Conservation (phyloP, 2,329 filamentous ascomycete genomes). For the Dothistroma septosporum region DNA sequence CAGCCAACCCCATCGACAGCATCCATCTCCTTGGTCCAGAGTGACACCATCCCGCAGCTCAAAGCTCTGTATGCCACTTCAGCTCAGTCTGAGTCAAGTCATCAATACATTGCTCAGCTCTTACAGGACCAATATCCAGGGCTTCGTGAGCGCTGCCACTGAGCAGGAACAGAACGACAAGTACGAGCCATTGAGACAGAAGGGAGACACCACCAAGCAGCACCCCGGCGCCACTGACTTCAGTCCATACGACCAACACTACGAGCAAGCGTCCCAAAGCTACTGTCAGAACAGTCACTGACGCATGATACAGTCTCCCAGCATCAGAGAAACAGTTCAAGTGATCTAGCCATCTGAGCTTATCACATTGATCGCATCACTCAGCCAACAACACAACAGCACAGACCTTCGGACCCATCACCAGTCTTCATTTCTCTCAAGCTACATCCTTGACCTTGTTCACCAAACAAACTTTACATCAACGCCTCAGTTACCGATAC, state of each 20-base stretch:
- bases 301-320: background rate
- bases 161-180: background rate
- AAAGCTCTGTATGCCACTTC: background rate
- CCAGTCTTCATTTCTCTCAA: background rate
- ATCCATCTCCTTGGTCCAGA: background rate
- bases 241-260: background rate
- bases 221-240: background rate
- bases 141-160: background rate
- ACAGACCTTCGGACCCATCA: background rate
- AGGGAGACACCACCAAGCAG: background rate
- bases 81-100: background rate
- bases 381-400: background rate
- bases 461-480: background rate
- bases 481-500: background rate
- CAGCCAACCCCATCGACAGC: background rate
- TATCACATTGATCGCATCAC: background rate
- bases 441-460: background rate
- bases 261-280: background rate
- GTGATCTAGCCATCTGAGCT: background rate
- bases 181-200: background rate
- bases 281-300: background rate
- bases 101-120: background rate
- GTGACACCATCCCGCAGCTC: background rate
- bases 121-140: background rate
- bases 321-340: background rate